Evolutionary conservation across 495 filamentous ascomycete species (phyloP), one percentile per base, ranked within the genome.

Genomic region (Evernia prunastri): DNA sequence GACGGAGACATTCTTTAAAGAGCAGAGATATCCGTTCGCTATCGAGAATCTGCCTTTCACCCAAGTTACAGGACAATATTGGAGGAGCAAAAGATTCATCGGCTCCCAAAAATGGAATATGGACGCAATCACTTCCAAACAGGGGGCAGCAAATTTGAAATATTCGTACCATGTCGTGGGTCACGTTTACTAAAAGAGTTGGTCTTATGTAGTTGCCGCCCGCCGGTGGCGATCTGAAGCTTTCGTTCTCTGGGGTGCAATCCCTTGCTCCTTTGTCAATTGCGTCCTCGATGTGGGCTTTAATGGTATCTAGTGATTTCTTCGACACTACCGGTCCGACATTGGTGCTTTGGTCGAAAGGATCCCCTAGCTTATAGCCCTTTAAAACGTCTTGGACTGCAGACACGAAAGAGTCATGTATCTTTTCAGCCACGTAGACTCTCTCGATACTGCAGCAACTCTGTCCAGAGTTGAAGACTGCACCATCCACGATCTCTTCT

Each of bases 401-500:
- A 42, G 81, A 76, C n/a, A 96, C 77, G 68, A 97, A 95, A 15
- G 82, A 69, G 61, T 93, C 89, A 71, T 96, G 86, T 62, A 97
- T 82, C 60, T 81, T 85, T 60, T 89, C 89, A 66, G 92, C 87
- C 3, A 96, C 94, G 67, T 97, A 97, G 10, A 98, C 86, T 33
- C 94, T 82, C 77, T 97, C 94, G 58, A 97, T 82, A 9, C 89
- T 86, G 75, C 94, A 97, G 79, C 94, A 98, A 69, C 91, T 96
- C 75, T 98, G 94, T 27, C 94, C 94, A 37, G 90, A 95, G 76
- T 97, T 98, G 80, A 97, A 98, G 45, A 98, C 79, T 5, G 92
- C 91, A 6, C 93, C 91, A 69, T 96, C 92, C 36, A 96, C 89
- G 64, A 96, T 90, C 74, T 96, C 90, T 69, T 89, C 90, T 1